A percentile compares a stretch with the other conserved stretches of the same genome.
These are phyloP conservation scores for Mortierella sp. DNA, from an alignment of 371 early-diverging fungal genomes.

Conservation along the genomic window DNA sequence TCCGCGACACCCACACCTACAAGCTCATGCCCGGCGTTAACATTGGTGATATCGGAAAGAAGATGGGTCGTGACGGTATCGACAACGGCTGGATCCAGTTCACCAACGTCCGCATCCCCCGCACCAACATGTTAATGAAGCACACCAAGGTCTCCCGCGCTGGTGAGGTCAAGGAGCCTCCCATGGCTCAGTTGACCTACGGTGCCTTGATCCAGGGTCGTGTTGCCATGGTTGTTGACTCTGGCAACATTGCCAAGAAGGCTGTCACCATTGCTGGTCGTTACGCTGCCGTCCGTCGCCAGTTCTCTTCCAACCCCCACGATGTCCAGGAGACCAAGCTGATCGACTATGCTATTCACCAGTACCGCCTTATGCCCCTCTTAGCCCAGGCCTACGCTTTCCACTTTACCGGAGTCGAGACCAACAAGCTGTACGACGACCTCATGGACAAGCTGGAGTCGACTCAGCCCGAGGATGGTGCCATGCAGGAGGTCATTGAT, in stretches of 20 bases:
- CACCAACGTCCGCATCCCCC: conserved; percentile 84
- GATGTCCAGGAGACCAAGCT: conserved; percentile 84
- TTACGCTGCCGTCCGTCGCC: conserved; percentile 93
- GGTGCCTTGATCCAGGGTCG: conserved; percentile 92
- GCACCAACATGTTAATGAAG: conserved; percentile 91
- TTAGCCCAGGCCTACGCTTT: conserved; percentile 93
- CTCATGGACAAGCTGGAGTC: conserved; percentile 82
- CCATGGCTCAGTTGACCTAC: conserved; percentile 82
- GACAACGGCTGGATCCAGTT: conserved; percentile 92
- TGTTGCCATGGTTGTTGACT: conserved; percentile 92
- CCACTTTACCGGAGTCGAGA: conserved; percentile 90
- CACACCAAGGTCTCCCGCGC: conserved; percentile 91
- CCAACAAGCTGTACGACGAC: conserved; percentile 79
- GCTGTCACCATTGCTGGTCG: conserved; percentile 92
- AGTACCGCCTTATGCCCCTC: conserved; percentile 93
- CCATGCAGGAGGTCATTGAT: conserved; percentile 77
- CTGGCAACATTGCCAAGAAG: conserved; percentile 90
- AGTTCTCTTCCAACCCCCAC: conserved; percentile 72
- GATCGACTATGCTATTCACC: conserved; percentile 93
- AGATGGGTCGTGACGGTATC: conserved; percentile 88
- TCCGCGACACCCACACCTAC: conserved; percentile 75
- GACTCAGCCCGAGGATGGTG: conserved; percentile 74
- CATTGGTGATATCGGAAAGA: conserved; percentile 81
- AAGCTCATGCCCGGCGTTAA: conserved; percentile 70
- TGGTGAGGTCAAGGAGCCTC: conserved; percentile 80